Evolutionary conservation across 495 filamentous ascomycete species (phyloP).

Genomic region (Penicillium psychrofluorescens): DNA sequence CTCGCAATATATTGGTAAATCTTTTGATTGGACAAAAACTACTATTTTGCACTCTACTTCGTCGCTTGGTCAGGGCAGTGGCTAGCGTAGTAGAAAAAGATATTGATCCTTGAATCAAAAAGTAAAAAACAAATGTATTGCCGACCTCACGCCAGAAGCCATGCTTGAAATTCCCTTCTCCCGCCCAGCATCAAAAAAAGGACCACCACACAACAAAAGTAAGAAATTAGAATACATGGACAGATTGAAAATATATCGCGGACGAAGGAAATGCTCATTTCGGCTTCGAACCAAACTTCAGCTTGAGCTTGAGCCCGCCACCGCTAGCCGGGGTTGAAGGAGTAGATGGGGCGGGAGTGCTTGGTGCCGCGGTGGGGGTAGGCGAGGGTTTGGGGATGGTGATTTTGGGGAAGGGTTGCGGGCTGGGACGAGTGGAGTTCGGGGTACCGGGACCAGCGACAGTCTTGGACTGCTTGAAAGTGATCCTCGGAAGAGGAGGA

Average conservation of each 20-base stretch:
- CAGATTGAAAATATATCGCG: slow-evolving; percentile 14
- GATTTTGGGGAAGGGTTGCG: slow-evolving; percentile 21
- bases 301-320: slow-evolving; percentile 35
- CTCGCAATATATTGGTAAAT: no score
- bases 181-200: neutral
- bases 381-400: slow-evolving; percentile 29
- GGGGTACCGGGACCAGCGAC: slow-evolving; percentile 13
- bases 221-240: slow-evolving; percentile 3
- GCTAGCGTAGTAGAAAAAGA: no score
- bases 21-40: no score
- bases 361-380: slow-evolving; percentile 9
- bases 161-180: slow-evolving; percentile 5
- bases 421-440: slow-evolving; percentile 5
- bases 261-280: slow-evolving; percentile 17
- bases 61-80: no score
- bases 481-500: slow-evolving; percentile 34
- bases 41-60: no score
- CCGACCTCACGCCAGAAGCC: slow-evolving; percentile 8
- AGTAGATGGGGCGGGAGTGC: slow-evolving; percentile 16
- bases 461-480: slow-evolving; percentile 38
- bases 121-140: neutral
- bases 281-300: slow-evolving; percentile 34
- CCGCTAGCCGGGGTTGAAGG: slow-evolving; percentile 28
- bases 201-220: neutral
- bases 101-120: no score